These are phyloP conservation scores for Austroboletus eburneus DNA, from an alignment of 768 basidiomycete genomes.

Conservation along the genomic window DNA sequence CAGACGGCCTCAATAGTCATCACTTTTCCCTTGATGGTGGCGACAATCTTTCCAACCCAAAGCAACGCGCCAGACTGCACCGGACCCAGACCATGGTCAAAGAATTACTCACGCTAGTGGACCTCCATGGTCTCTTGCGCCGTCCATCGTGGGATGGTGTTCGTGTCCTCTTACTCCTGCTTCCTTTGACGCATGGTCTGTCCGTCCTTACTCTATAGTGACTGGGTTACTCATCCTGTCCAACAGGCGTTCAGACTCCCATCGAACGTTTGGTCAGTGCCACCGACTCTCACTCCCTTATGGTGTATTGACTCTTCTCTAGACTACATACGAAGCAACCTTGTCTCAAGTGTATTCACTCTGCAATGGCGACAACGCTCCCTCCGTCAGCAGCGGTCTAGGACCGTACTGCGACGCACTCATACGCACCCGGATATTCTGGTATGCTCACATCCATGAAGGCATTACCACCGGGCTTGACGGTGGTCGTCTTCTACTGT, in stretches of 20 bases:
- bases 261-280: conserved; percentile 23
- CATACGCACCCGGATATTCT: conserved; percentile 78
- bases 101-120: conserved; percentile 76
- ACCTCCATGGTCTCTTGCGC: conserved; percentile 72
- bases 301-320: conserved; percentile 10
- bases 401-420: conserved; percentile 54
- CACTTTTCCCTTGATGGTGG: conserved; percentile 17
- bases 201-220: not conserved
- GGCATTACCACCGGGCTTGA: conserved; percentile 76
- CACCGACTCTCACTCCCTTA: not conserved
- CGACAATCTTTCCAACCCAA: conserved; percentile 32
- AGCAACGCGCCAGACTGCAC: conserved; percentile 45
- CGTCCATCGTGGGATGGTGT: conserved; percentile 87
- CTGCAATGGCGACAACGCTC: conserved; percentile 49
- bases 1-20: conserved; percentile 3
- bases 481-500: conserved; percentile 84
- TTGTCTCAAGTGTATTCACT: conserved; percentile 78
- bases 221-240: conserved; percentile 6
- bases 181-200: conserved; percentile 83
- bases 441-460: conserved; percentile 86
- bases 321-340: conserved; percentile 76
- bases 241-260: conserved; percentile 24
- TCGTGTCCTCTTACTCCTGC: conserved; percentile 67
- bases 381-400: conserved; percentile 45
- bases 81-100: conserved; percentile 65